phyloP scores from a whole-genome alignment of 495 filamentous ascomycete genomes.

The Letharia columbiana region DNA sequence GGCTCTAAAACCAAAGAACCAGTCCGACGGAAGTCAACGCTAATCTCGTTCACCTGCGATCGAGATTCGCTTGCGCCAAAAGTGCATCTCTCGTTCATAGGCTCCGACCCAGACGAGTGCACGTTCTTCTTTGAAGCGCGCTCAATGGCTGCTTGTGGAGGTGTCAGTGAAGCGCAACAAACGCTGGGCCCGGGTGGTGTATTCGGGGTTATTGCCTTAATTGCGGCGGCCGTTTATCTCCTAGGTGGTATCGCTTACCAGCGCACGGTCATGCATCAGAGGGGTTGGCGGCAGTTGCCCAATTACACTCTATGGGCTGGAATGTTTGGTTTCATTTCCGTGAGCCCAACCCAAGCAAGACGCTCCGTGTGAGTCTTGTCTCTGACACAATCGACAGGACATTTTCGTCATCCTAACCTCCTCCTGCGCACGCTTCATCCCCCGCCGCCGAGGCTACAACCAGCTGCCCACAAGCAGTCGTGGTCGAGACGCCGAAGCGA shows the following conservation, averaged over 20 bases:
- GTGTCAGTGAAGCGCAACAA: slow-evolving; percentile 52
- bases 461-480: slow-evolving; percentile 23
- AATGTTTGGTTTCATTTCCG: slow-evolving; percentile 74
- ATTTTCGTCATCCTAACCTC: slow-evolving; percentile 71
- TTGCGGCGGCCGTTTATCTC: slow-evolving; percentile 80
- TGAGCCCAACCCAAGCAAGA: slow-evolving; percentile 44
- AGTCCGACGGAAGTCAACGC: slow-evolving; percentile 65
- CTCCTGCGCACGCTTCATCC: slow-evolving; percentile 60
- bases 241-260: slow-evolving; percentile 93
- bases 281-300: slow-evolving; percentile 91
- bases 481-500: slow-evolving; percentile 18
- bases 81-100: slow-evolving; percentile 69
- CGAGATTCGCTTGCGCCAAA: slow-evolving; percentile 54
- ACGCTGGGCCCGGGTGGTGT: slow-evolving; percentile 73
- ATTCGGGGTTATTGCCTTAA: slow-evolving; percentile 78
- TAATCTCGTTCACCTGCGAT: slow-evolving; percentile 92
- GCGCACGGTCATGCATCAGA: slow-evolving; percentile 85
- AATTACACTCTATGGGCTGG: slow-evolving; percentile 91
- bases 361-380: slow-evolving; percentile 19
- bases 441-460: slow-evolving; percentile 32
- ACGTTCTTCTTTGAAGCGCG: slow-evolving; percentile 97
- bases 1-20: slow-evolving; percentile 40
- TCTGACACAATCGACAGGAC: slow-evolving; percentile 47
- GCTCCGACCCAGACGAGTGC: slow-evolving; percentile 74
- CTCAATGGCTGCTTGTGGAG: slow-evolving; percentile 74